Evolutionary conservation across 345 rosid genomes (phyloP).

Genomic region (Syzygium aromaticum): DNA sequence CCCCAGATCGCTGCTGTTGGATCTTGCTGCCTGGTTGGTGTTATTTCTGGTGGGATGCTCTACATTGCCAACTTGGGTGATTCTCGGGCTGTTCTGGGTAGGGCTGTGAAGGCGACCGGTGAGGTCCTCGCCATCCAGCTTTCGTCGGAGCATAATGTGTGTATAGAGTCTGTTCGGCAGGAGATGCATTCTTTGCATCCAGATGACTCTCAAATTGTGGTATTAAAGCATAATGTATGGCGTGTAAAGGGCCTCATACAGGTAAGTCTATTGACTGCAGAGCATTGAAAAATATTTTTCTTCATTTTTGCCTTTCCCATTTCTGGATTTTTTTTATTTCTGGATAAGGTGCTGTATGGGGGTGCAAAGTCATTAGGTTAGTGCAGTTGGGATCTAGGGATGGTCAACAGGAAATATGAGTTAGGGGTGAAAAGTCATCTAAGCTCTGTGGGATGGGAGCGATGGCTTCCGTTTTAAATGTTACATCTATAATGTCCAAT

Average conservation of each 20-base stretch:
- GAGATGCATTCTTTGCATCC: slow-evolving; percentile 89
- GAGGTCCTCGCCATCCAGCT: slow-evolving; percentile 85
- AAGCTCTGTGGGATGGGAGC: neutral
- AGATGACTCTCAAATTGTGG: slow-evolving; percentile 78
- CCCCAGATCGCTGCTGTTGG: slow-evolving; percentile 99
- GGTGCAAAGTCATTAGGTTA: neutral
- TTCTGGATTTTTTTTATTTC: neutral
- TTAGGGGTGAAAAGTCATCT: neutral
- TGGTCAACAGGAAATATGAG: neutral
- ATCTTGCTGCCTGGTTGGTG: slow-evolving; percentile 87
- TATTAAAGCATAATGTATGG: slow-evolving; percentile 91
- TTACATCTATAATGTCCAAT: neutral
- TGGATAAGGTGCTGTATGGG: neutral
- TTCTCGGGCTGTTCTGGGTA: slow-evolving; percentile 94
- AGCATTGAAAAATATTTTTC: neutral
- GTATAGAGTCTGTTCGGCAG: slow-evolving; percentile 81
- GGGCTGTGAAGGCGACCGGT: slow-evolving; percentile 71
- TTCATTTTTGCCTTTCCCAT: neutral
- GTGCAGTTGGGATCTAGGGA: neutral
- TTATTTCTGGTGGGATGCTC: slow-evolving; percentile 65
- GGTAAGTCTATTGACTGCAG: slow-evolving; percentile 23
- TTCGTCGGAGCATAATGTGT: slow-evolving; percentile 81
- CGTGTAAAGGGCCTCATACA: slow-evolving; percentile 97
- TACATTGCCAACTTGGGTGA: slow-evolving; percentile 90
- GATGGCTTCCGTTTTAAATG: neutral